phyloP scores from a whole-genome alignment of 1,284 basidiomycete genomes.

The Athelia sp. region DNA sequence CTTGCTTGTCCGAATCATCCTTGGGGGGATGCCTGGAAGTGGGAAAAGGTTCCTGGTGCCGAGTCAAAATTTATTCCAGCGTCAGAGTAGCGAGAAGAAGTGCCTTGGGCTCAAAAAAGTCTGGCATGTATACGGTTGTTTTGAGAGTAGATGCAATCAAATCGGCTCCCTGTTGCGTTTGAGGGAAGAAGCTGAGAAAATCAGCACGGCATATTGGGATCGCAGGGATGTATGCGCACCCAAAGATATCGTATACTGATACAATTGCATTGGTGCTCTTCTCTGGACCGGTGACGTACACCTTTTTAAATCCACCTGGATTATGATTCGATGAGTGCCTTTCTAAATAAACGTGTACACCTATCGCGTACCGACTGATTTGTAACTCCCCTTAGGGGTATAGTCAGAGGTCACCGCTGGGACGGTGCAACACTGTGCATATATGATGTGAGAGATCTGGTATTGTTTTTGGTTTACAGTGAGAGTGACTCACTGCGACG shows the following conservation, averaged over 20 bases:
- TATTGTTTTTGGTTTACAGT: not conserved
- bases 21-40: slow-evolving; percentile 48
- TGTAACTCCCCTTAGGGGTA: slow-evolving; percentile 43
- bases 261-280: slow-evolving; percentile 46
- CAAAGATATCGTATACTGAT: slow-evolving; percentile 64
- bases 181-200: slow-evolving; percentile 41
- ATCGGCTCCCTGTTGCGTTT: slow-evolving; percentile 61
- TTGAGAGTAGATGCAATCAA: slow-evolving; percentile 49
- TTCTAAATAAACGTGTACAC: not conserved
- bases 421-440: slow-evolving; percentile 47
- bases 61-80: not conserved
- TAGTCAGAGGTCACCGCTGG: slow-evolving; percentile 50
- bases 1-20: slow-evolving; percentile 42
- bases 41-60: slow-evolving; percentile 33
- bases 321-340: not conserved
- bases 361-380: slow-evolving; percentile 15
- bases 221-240: slow-evolving; percentile 29
- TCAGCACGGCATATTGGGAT: not conserved
- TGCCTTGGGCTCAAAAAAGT: slow-evolving; percentile 54
- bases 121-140: slow-evolving; percentile 57
- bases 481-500: slow-evolving; percentile 26
- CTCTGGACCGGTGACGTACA: slow-evolving; percentile 49
- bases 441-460: too few relatives aligned
- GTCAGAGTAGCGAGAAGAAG: not conserved
- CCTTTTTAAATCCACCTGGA: slow-evolving; percentile 29